phyloP scores from a whole-genome alignment of 495 filamentous ascomycete genomes.

The Wilcoxina mikolae region DNA sequence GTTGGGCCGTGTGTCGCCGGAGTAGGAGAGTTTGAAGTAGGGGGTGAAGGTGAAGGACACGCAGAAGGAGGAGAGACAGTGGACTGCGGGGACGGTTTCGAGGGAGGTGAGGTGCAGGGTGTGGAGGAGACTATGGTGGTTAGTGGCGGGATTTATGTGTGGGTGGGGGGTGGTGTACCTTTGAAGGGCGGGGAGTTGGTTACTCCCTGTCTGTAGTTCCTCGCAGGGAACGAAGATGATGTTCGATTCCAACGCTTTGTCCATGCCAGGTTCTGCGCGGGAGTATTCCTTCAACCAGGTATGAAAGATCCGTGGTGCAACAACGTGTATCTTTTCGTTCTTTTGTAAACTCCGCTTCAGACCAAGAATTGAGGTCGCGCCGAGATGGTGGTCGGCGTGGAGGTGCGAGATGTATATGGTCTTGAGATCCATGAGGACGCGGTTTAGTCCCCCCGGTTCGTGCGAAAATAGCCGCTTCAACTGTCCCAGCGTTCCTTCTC shows the following conservation, averaged over 20 bases:
- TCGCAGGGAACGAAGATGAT: slow-evolving; percentile 26
- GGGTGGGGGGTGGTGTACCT: slow-evolving; percentile 30
- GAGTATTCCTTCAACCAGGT: slow-evolving; percentile 67
- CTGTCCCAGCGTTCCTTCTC: slow-evolving; percentile 86
- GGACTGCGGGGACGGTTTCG: slow-evolving; percentile 48
- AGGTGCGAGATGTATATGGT: slow-evolving; percentile 88
- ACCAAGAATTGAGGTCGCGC: slow-evolving; percentile 60
- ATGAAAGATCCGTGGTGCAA: slow-evolving; percentile 35
- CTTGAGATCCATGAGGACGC: slow-evolving; percentile 60
- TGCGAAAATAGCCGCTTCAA: slow-evolving; percentile 55
- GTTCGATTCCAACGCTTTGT: slow-evolving; percentile 57
- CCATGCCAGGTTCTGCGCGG: slow-evolving; percentile 52
- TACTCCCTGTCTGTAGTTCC: slow-evolving; percentile 1
- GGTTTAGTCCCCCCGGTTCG: slow-evolving; percentile 37
- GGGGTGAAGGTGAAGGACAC: slow-evolving; percentile 55
- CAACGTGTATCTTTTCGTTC: slow-evolving; percentile 4
- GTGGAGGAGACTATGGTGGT: slow-evolving; percentile 12
- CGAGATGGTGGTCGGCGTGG: slow-evolving; percentile 93
- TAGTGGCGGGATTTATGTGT: slow-evolving; percentile 39
- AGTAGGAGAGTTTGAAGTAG: slow-evolving; percentile 71
- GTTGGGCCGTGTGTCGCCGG: slow-evolving; percentile 79
- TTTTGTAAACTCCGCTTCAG: slow-evolving; percentile 19
- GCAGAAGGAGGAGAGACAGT: slow-evolving; percentile 67
- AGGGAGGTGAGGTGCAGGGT: slow-evolving; percentile 36
- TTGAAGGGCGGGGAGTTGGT: not conserved